Evolutionary conservation across 1,284 basidiomycete species (phyloP), one percentile per base, ranked within the genome.

Genomic region (Paramarasmius palmivorus): DNA sequence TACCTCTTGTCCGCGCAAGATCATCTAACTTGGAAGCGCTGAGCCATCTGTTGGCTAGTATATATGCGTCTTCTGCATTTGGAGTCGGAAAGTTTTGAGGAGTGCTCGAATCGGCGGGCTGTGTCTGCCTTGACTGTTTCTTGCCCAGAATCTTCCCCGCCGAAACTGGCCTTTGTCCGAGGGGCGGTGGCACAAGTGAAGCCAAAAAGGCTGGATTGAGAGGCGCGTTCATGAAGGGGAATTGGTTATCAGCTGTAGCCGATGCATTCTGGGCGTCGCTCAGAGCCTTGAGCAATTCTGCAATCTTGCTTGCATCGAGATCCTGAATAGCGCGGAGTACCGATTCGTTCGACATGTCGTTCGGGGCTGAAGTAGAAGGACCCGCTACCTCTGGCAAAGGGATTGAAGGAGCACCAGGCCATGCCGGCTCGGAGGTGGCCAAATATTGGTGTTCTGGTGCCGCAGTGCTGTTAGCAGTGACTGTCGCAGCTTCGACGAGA

Each of bases 11-110:
- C 63, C 76, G 76, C 15, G 82, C 86, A 59, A 92, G 69, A 56
- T 88, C 83, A 7, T 80, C 76, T 15, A 92, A 70, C 64, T 90
- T 88, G 7, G 69, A 69, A 2, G 87, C 74, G 57, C 77, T 84
- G 69, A 92, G 73, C 89, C 89, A 92, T 63, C 86, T 90, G 49
- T 81, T 90, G 4, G 88, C 82, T 26, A 79, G 72, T 4, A 82
- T 61, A 55, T 78, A 67, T 0, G 78, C 77, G 57, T 86, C 81
- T 26, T 75, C 57, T 46, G 72, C 58, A 22, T 67, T 62, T 4
- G 66, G 57, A 15, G 63, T 58, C 12, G 61, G 29, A 32, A 32
- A 32, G 29, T 32, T 32, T 12, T 6, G 29, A 6, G 29, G 6
- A 12, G 29, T 12, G 12, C 12, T 56, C 2, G 63, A 61, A 36